Percentiles rank a stretch among this genome's conserved stretches.
These are phyloP conservation scores for Trichoderma guizhouense DNA, from an alignment of 2,329 filamentous ascomycete genomes.

Conservation along the genomic window DNA sequence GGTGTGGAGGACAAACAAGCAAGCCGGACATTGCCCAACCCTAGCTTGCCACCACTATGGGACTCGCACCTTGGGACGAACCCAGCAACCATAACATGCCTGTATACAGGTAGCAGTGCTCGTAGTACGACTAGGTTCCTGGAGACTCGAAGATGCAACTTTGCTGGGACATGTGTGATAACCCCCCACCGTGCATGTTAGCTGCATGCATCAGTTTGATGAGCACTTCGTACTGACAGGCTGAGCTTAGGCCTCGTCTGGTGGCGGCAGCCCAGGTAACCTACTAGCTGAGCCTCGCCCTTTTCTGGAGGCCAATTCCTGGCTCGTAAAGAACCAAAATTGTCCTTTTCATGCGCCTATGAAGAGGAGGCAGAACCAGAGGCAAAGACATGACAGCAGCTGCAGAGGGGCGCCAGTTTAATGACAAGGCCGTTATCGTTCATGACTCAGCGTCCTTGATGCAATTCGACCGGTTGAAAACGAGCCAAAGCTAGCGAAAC, in stretches of 20 bases:
- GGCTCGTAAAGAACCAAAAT: background rate
- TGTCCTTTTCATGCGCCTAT: background rate
- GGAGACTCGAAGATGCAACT: background rate
- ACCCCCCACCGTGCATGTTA: background rate
- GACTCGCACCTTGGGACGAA: background rate
- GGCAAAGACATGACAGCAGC: background rate
- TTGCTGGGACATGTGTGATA: background rate
- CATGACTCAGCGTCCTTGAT: background rate
- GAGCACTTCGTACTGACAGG: background rate
- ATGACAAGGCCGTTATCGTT: background rate
- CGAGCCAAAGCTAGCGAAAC: conserved; percentile 2
- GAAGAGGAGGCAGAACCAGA: background rate
- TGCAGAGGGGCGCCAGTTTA: background rate
- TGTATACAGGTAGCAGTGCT: background rate
- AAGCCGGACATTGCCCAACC: background rate
- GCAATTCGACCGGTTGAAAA: background rate
- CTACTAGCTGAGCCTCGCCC: background rate
- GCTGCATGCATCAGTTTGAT: conserved; percentile 2
- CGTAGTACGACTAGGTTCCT: background rate
- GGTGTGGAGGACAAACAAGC: background rate
- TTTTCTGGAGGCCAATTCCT: background rate
- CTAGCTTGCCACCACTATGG: background rate
- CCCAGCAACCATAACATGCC: background rate
- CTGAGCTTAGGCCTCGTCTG: background rate
- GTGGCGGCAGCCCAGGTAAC: background rate